phyloP scores from a whole-genome alignment of 345 rosid species.

The Anastatica hierochuntica region DNA sequence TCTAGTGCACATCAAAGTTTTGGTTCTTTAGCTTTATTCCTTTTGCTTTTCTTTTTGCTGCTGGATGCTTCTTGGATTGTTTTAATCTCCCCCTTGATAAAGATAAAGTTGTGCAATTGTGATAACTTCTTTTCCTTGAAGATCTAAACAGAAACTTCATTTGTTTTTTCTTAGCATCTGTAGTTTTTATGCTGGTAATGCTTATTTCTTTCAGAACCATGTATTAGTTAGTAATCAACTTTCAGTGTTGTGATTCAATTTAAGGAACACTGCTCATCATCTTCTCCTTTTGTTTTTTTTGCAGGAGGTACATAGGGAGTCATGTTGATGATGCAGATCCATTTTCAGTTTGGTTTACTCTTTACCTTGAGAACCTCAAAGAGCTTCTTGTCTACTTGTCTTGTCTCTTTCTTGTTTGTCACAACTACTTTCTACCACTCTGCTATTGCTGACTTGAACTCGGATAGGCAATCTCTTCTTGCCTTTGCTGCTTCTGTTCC shows the following conservation, averaged over 20 bases:
- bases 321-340: slow-evolving; percentile 20
- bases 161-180: slow-evolving; percentile 1
- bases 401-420: slow-evolving; percentile 26
- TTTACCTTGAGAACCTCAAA: slow-evolving; percentile 21
- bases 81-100: slow-evolving; percentile 18
- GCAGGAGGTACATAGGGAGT: slow-evolving; percentile 33
- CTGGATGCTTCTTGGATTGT: slow-evolving; percentile 24
- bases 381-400: slow-evolving; percentile 24
- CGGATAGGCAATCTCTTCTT: slow-evolving; percentile 65
- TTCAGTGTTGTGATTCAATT: slow-evolving; percentile 2
- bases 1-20: slow-evolving; percentile 25
- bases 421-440: slow-evolving; percentile 24
- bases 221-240: slow-evolving; percentile 1
- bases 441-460: slow-evolving; percentile 43
- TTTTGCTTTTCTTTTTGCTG: slow-evolving; percentile 19
- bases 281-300: slow-evolving; percentile 19
- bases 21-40: slow-evolving; percentile 32
- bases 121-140: slow-evolving; percentile 11
- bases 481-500: slow-evolving; percentile 47
- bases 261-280: slow-evolving; percentile 4
- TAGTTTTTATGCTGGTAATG: background rate
- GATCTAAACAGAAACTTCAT: slow-evolving; percentile 8
- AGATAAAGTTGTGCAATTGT: slow-evolving; percentile 14
- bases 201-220: slow-evolving; percentile 1
- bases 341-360: slow-evolving; percentile 1